phyloP scores from a whole-genome alignment of 1,139 yeast species.

The Hyphopichia buzzinii region DNA sequence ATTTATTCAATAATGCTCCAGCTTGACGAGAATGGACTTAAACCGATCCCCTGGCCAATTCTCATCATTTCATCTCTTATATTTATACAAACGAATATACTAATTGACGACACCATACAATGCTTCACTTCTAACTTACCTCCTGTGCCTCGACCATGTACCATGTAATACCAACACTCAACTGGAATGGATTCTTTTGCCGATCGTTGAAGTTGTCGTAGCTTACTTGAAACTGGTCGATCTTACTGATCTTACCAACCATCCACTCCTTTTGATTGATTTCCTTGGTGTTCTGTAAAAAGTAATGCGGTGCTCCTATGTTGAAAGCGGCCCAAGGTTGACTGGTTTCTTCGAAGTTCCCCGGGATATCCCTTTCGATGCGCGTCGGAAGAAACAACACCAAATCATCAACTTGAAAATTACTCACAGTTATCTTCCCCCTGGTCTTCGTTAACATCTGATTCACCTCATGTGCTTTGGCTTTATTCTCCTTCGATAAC shows the following conservation, averaged over 20 bases:
- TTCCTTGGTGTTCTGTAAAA: slow-evolving; percentile 37
- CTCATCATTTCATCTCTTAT: too few relatives aligned
- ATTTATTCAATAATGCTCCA: slow-evolving; percentile 72
- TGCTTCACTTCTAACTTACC: too few relatives aligned
- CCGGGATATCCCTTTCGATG: slow-evolving; percentile 34
- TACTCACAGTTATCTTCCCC: slow-evolving; percentile 61
- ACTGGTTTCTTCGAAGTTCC: slow-evolving; percentile 14
- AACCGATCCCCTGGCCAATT: too few relatives aligned
- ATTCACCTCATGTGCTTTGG: slow-evolving; percentile 44
- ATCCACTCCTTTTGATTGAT: slow-evolving; percentile 59
- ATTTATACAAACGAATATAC: too few relatives aligned
- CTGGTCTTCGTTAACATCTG: slow-evolving; percentile 33
- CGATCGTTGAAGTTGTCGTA: slow-evolving; percentile 29
- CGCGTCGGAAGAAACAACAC: slow-evolving; percentile 82
- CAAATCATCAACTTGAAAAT: slow-evolving; percentile 68
- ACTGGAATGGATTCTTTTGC: slow-evolving; percentile 45
- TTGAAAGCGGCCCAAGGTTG: slow-evolving; percentile 89
- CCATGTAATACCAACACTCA: slow-evolving; percentile 51
- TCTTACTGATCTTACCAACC: slow-evolving; percentile 56
- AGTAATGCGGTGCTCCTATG: slow-evolving; percentile 76
- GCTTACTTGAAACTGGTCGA: slow-evolving; percentile 48
- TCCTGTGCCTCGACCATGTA: slow-evolving; percentile 47
- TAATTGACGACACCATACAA: too few relatives aligned
- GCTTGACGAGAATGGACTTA: slow-evolving; percentile 15
- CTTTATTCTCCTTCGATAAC: slow-evolving; percentile 71